Percentiles rank a stretch among this genome's conserved stretches.
Conservation (phyloP, 441 rosid species). For the Euphorbia schlechtendalii region DNA sequence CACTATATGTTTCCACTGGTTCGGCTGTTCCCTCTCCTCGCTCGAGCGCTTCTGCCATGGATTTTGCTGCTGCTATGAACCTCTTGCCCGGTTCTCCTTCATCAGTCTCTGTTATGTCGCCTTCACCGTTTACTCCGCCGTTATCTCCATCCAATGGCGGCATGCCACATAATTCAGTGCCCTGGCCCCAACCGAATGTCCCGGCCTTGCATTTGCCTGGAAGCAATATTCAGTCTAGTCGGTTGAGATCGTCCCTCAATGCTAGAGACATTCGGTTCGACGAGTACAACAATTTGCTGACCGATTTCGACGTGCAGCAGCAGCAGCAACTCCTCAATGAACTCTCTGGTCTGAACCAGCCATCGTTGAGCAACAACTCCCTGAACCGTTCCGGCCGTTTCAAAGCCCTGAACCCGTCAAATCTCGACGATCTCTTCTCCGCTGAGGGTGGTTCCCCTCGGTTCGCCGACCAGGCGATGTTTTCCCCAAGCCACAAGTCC, state of each 20-base stretch:
- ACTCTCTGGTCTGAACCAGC: slow-evolving; percentile 31
- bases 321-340: slow-evolving; percentile 42
- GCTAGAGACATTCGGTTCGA: slow-evolving; percentile 44
- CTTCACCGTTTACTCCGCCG: slow-evolving; percentile 43
- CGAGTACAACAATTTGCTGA: slow-evolving; percentile 26
- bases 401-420: slow-evolving; percentile 44
- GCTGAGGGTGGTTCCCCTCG: slow-evolving; percentile 43
- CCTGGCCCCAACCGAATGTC: slow-evolving; percentile 56
- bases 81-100: slow-evolving; percentile 51
- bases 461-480: slow-evolving; percentile 38
- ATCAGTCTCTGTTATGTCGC: slow-evolving; percentile 32
- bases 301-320: slow-evolving; percentile 44
- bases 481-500: slow-evolving; percentile 48
- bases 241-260: slow-evolving; percentile 50
- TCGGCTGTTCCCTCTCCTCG: slow-evolving; percentile 40
- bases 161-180: slow-evolving; percentile 21
- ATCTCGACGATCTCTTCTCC: slow-evolving; percentile 50
- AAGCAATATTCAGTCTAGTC: slow-evolving; percentile 49
- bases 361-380: slow-evolving; percentile 24
- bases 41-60: slow-evolving; percentile 44
- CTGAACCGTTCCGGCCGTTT: slow-evolving; percentile 32
- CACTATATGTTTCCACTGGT: slow-evolving; percentile 44
- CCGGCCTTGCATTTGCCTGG: slow-evolving; percentile 55
- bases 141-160: slow-evolving; percentile 47
- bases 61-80: slow-evolving; percentile 45